Evolutionary conservation across 345 rosid species (phyloP).

Genomic region (Raphanus sativus): DNA sequence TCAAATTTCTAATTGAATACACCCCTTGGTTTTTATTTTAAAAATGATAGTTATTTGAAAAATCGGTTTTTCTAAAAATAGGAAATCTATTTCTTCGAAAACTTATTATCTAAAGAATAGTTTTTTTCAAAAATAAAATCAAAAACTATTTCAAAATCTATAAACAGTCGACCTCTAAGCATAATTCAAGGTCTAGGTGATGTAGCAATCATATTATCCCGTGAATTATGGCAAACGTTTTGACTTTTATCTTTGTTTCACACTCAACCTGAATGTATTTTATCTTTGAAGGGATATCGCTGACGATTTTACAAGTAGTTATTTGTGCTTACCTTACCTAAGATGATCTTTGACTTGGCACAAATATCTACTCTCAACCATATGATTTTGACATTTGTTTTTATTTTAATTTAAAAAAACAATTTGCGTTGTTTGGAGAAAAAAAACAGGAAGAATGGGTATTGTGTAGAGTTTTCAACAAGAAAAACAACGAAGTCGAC

Average conservation of each 20-base stretch:
- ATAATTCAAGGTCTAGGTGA: slow-evolving; percentile 12
- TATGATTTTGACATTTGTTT: neutral
- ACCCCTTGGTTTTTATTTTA: too few species aligned
- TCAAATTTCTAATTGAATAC: too few species aligned
- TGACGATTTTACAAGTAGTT: slow-evolving; percentile 20
- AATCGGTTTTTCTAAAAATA: too few species aligned
- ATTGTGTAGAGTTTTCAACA: slow-evolving; percentile 66
- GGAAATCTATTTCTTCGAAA: too few species aligned
- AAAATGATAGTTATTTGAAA: too few species aligned
- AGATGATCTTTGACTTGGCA: slow-evolving; percentile 34
- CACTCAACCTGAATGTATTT: neutral
- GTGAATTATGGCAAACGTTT: slow-evolving; percentile 15
- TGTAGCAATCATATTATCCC: slow-evolving; percentile 31
- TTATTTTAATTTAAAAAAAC: neutral
- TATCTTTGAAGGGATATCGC: slow-evolving; percentile 2
- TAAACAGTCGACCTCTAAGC: neutral
- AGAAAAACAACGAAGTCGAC: slow-evolving; percentile 45
- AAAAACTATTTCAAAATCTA: too few species aligned
- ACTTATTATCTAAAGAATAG: too few species aligned
- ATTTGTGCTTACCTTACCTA: slow-evolving; percentile 18
- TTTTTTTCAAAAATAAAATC: too few species aligned
- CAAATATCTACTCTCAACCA: slow-evolving; percentile 19
- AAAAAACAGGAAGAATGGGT: slow-evolving; percentile 82
- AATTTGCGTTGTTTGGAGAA: neutral
- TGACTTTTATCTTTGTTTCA: slow-evolving; percentile 30